Base-by-base conservation (phyloP, 2,329 filamentous ascomycete genomes). In the Dryadomyces sulphureus region DNA sequence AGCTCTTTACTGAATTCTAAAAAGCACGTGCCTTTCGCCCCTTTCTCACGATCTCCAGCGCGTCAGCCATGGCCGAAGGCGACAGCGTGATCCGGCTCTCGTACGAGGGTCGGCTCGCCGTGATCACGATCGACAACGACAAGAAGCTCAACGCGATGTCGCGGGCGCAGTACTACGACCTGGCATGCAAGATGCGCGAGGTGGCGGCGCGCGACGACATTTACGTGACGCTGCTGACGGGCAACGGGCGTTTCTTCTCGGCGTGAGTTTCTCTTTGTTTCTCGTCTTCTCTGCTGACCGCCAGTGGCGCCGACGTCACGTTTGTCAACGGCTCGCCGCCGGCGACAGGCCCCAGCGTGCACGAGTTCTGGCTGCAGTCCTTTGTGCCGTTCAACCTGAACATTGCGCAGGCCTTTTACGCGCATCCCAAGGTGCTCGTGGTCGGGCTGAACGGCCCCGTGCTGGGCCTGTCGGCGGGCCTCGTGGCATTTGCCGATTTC, bases 371-470 rank as follows among this genome's bases (percentile, higher is more conserved):
- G 66, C 74, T 93, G 32, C 70, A 73, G 44, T 68, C 60, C 58
- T 94, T 96, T 64, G 82, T 86, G 11, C 70, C 81, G 54, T 82
- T 84, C 70, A 96, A 96, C 70, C 75, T 95, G 47, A 84, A 94
- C 71, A 75, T 86, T 56, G 92, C 89, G 2, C 81, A 86, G 56
- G 81, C 87, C 55, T 94, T 96, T 68, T 89, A 92, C 69, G 81
- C 79, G 14, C 92, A 96, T 65, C 85, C 88, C 55, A 95, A 96
- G 67, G 84, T 96, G 64, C 83, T 96, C 21, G 75, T 96, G 49
- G 81, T 81, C 0, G 92, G 86, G 0, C 79, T 96, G 53, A 96
- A 96, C 65, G 92, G 90, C 3, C 92, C 92, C 6, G 88, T 80
- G 11, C 73, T 98, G 45, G 92, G 92, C 6, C 79, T 96, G 27